Evolutionary conservation across 306 rosid species (phyloP), one percentile per base, ranked within the genome.

Genomic region (Cajanus cajan): DNA sequence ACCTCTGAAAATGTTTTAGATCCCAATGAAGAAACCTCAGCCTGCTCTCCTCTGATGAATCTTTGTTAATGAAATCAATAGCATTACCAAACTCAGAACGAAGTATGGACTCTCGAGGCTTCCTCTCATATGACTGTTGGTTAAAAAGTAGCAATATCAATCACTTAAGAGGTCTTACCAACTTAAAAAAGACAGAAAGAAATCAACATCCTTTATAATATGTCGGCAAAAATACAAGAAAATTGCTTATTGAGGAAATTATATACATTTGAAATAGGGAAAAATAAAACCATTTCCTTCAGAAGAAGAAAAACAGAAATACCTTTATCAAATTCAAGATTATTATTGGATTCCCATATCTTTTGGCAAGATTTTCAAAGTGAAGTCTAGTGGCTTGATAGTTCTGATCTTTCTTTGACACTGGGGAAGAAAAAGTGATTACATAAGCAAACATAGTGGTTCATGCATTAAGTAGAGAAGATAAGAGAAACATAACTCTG

Each of bases 241-340:
- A 80, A 33, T 6, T 80, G 34, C 22, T 37, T 15, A 22, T 52
- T 51, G 74, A 63, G 66, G 22, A 79, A 48, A 37, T 24, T 61
- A 16, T 19, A 48, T 19, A 37, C 7, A 10, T 47, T 12, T 10
- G 55, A 40, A 72, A 62, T 21, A 13, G 10, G 52, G 77, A 18
- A 22, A 80, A 67, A 54, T 64, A 67, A 47, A 40, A 8, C 8
- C 61, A 78, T 55, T 41, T 68, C 68, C 19, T 67, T 67, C 1
- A 68, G 12, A 70, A 50, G 50, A 31, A 13, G 55, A 28, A 31
- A 72, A 73, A 40, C 18, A n/a, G 28, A 11, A 50, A 40, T 78
- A 92, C 97, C 97, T 92, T 92, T 50, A 92, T 90, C 81, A 92
- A 84, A 85, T 92, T 92, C 86, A 92, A 82, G 63, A 92, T 90